A percentile compares a stretch with the other conserved stretches of the same genome.
These are phyloP conservation scores for Eucalyptus caleyi DNA, from an alignment of 345 rosid genomes.

Conservation along the genomic window DNA sequence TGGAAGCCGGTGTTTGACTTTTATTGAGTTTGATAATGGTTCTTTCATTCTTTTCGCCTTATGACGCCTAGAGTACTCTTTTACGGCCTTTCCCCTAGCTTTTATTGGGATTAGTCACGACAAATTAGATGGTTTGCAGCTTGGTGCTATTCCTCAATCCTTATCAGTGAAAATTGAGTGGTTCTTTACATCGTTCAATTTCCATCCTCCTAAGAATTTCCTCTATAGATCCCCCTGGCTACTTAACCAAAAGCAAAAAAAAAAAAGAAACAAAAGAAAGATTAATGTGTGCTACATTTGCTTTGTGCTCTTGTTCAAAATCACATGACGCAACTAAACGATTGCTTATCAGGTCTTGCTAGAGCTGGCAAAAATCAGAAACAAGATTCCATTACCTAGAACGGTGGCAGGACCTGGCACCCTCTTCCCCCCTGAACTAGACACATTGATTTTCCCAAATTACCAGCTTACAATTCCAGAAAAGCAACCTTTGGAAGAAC, in stretches of 20 bases:
- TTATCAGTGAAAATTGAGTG: neutral
- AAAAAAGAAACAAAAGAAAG: neutral
- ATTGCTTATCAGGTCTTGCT: slow-evolving; percentile 34
- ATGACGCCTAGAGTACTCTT: neutral
- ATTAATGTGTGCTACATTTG: neutral
- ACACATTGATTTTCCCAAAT: slow-evolving; percentile 64
- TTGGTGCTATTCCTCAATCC: neutral
- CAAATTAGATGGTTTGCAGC: neutral
- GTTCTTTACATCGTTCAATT: neutral
- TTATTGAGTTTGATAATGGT: neutral
- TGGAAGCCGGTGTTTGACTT: neutral
- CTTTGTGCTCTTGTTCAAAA: neutral
- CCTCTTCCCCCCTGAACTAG: slow-evolving; percentile 76
- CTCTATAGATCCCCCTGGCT: neutral
- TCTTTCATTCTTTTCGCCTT: neutral
- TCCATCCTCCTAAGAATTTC: neutral
- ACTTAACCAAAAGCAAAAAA: neutral
- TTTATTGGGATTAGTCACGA: neutral
- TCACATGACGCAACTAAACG: neutral
- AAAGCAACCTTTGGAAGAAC: slow-evolving; percentile 55
- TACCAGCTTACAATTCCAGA: slow-evolving; percentile 64
- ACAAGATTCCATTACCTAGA: slow-evolving; percentile 77
- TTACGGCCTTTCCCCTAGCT: neutral
- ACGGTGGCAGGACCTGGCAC: slow-evolving; percentile 51
- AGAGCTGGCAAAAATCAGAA: slow-evolving; percentile 67